phyloP scores from a whole-genome alignment of 1,284 basidiomycete genomes.

The Trametes pubescens region DNA sequence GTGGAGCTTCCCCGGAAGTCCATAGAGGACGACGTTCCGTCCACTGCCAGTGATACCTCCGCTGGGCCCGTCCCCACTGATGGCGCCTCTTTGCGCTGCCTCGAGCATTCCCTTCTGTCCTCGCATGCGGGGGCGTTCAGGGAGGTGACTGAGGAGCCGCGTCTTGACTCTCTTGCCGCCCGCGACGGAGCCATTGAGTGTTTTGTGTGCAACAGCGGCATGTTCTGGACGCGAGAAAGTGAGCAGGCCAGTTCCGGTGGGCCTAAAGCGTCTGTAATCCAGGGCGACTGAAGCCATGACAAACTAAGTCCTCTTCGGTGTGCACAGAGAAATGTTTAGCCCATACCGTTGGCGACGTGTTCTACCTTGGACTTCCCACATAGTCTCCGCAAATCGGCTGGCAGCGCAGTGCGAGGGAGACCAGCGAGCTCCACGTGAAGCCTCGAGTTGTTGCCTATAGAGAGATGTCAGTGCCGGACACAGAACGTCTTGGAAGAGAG shows the following conservation, averaged over 20 bases:
- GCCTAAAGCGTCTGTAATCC: slow-evolving; percentile 65
- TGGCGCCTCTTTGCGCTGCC: slow-evolving; percentile 48
- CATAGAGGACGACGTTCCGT: slow-evolving; percentile 64
- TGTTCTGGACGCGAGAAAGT: slow-evolving; percentile 56
- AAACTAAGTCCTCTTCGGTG: too few species aligned
- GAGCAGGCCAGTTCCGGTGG: slow-evolving; percentile 64
- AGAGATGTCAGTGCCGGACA: not conserved
- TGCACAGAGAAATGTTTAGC: not conserved
- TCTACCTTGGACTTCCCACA: slow-evolving; percentile 55
- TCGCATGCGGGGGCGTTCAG: slow-evolving; percentile 42
- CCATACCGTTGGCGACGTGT: slow-evolving; percentile 62
- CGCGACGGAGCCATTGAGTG: slow-evolving; percentile 52
- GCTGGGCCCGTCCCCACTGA: slow-evolving; percentile 59
- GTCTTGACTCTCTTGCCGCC: slow-evolving; percentile 50
- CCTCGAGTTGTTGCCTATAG: not conserved
- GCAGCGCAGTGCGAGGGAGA: slow-evolving; percentile 60
- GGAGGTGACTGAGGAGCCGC: slow-evolving; percentile 27
- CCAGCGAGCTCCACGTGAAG: slow-evolving; percentile 16
- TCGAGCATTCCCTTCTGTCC: slow-evolving; percentile 52
- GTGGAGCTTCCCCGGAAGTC: slow-evolving; percentile 60
- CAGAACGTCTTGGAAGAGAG: not conserved
- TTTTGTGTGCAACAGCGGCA: slow-evolving; percentile 50
- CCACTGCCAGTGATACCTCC: slow-evolving; percentile 57
- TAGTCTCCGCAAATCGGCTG: slow-evolving; percentile 63
- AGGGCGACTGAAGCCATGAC: slow-evolving; percentile 57